These are phyloP conservation scores for Chrysochromulina tobinii DNA, from an alignment of 78 protist species.

Conservation along the genomic window DNA sequence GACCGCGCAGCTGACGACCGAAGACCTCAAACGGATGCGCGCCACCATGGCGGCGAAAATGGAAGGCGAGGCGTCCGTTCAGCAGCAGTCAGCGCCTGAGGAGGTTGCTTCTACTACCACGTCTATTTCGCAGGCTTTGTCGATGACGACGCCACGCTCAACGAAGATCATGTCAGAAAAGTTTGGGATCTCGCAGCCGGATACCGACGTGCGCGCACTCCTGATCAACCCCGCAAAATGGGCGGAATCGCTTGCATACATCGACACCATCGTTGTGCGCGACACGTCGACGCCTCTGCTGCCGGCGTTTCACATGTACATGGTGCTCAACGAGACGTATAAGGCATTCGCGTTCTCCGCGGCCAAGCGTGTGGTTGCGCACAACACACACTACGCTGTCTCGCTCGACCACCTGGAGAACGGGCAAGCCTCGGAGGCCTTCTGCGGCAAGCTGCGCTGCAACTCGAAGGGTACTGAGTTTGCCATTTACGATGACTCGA, in stretches of 20 bases:
- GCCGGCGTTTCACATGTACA: neutral
- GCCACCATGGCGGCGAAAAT: neutral
- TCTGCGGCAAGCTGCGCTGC: neutral
- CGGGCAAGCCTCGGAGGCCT: neutral
- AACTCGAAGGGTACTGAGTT: neutral
- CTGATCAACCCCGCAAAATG: neutral
- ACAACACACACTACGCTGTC: neutral
- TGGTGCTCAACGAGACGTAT: neutral
- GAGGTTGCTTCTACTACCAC: neutral
- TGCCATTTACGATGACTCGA: neutral
- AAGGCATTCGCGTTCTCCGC: neutral
- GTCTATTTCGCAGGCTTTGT: neutral
- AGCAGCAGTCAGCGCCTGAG: neutral
- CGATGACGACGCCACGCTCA: neutral
- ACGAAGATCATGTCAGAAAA: neutral
- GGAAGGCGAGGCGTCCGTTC: neutral
- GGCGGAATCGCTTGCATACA: neutral
- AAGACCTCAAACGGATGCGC: neutral
- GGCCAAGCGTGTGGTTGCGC: neutral
- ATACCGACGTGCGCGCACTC: neutral
- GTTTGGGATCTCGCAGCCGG: neutral
- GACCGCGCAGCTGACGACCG: neutral
- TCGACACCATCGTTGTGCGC: too few relatives aligned
- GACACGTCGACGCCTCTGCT: neutral
- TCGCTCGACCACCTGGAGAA: neutral